Base-by-base conservation (phyloP, 257 asterid species). In the Nicotiana otophora region DNA sequence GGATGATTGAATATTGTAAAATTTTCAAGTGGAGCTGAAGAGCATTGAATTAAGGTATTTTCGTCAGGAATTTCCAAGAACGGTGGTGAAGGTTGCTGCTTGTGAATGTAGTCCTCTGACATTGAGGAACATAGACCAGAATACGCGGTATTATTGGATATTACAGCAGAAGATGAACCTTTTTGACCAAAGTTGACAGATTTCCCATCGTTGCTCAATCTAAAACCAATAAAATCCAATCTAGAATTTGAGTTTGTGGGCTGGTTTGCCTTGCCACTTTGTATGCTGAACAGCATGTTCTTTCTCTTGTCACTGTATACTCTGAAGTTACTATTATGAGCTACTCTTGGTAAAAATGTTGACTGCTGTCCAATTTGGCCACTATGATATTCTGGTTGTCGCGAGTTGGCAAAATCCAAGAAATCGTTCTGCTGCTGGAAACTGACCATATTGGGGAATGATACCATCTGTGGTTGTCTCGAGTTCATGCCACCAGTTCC, bases 201-300 rank as follows among this genome's bases (percentile, higher is more conserved):
- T 76, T 83, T 92, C 33, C 93, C 91, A 81, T 87, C 89, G 34
- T 81, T 84, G 20, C 91, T 67, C 39, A 92, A 60, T 81, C 91
- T 89, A 60, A 88, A 88, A 15, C 98, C 97, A 10, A 90, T 85
- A 55, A 89, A 93, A 14, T 61, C 86, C 33, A 83, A 30, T 34
- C 65, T 28, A 19, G 31, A 51, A 30, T 81, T 42, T 7, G 64
- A 54, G 17, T 26, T 20, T 19, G 65, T 39, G 7, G 85, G 53
- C 26, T 19, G 61, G 51, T 72, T 23, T 28, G 20, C 33, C 12
- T 46, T 63, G 63, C 76, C 77, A 60, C 78, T 67, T 33, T 28
- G 82, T 48, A 85, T 28, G 19, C 80, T 55, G 36, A 84, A 54
- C 63, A 86, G 88, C 84, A 87, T 60, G 89, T 86, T 87, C 83